phyloP scores from a whole-genome alignment of 2,329 filamentous ascomycete genomes.

The Diplocarpon rosae region DNA sequence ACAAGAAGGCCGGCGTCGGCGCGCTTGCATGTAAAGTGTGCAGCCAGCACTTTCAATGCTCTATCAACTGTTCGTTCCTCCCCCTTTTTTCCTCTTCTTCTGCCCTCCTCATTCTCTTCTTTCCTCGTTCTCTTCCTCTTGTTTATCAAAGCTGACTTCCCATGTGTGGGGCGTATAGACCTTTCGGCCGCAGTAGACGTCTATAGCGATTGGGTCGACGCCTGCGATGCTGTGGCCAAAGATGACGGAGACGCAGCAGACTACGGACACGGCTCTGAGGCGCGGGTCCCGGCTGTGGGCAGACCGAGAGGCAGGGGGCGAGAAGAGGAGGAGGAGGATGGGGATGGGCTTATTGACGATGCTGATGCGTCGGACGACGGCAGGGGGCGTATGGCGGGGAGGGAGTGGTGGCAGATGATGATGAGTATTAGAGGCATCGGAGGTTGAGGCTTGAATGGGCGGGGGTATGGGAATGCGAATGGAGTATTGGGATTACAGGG shows the following conservation, averaged over 20 bases:
- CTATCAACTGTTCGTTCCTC: slow-evolving; percentile 69
- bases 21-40: slow-evolving; percentile 85
- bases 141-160: too few species aligned
- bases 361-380: slow-evolving; percentile 26
- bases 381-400: slow-evolving; percentile 42
- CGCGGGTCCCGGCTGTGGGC: slow-evolving; percentile 10
- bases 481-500: neutral
- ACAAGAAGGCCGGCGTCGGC: slow-evolving; percentile 85
- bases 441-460: neutral
- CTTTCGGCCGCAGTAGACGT: slow-evolving; percentile 88
- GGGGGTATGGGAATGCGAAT: neutral
- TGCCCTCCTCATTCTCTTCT: neutral
- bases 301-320: slow-evolving; percentile 11
- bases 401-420: slow-evolving; percentile 39
- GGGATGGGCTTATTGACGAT: slow-evolving; percentile 29
- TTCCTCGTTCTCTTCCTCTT: too few species aligned
- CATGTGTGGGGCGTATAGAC: slow-evolving; percentile 39
- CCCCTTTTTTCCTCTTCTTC: neutral
- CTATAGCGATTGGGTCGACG: slow-evolving; percentile 97
- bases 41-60: slow-evolving; percentile 85
- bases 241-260: slow-evolving; percentile 35
- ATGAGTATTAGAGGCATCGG: slow-evolving; percentile 37
- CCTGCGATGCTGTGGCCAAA: slow-evolving; percentile 65
- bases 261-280: slow-evolving; percentile 18
- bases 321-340: slow-evolving; percentile 25